These are phyloP conservation scores for Porcisia hertigi DNA, from an alignment of 208 protist genomes.

Conservation along the genomic window DNA sequence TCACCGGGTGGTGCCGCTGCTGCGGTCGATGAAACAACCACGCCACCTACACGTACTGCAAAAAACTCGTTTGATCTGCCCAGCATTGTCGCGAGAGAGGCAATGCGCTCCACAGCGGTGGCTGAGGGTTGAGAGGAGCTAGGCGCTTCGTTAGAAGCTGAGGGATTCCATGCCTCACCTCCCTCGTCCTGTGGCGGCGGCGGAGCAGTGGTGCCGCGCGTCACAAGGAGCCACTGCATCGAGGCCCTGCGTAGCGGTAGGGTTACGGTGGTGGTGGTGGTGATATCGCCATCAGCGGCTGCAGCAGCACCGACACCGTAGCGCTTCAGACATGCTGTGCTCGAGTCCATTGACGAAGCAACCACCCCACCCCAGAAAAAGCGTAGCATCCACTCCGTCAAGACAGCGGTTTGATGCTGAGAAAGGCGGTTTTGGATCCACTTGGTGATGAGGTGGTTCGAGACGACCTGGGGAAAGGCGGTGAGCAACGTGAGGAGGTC, in stretches of 20 bases:
- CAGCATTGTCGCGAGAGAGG: not conserved
- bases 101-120: constrained; percentile 12
- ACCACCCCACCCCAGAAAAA: constrained; percentile 7
- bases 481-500: constrained; percentile 22
- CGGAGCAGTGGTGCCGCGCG: constrained; percentile 8
- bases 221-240: constrained; percentile 13
- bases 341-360: not conserved
- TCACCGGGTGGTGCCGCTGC: not conserved
- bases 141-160: no score
- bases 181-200: not conserved
- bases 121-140: not conserved
- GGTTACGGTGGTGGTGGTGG: not conserved
- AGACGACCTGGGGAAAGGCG: constrained; percentile 25
- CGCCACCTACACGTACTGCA: not conserved
- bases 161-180: not conserved
- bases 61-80: not conserved
- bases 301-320: not conserved
- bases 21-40: not conserved
- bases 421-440: constrained; percentile 22
- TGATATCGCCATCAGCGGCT: not conserved
- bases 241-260: constrained; percentile 6
- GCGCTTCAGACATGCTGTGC: not conserved
- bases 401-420: not conserved
- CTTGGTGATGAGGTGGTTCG: constrained; percentile 6
- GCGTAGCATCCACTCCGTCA: constrained; percentile 16